These are phyloP conservation scores for Ustilago vetiveriae DNA, from an alignment of 1,284 basidiomycete species.

Conservation along the genomic window DNA sequence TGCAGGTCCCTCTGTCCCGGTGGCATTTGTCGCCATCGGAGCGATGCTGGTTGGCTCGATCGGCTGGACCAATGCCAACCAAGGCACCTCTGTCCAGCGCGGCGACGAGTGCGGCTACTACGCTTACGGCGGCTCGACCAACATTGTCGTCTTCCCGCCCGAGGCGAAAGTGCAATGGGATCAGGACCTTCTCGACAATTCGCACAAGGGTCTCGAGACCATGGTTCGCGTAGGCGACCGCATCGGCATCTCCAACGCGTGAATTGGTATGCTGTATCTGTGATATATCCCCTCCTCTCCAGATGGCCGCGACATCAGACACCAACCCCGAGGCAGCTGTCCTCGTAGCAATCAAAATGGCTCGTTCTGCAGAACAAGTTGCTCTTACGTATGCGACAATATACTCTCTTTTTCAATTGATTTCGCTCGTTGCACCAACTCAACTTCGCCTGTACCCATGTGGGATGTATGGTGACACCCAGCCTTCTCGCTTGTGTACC, in stretches of 20 bases:
- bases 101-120: conserved; percentile 83
- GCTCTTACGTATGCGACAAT: no score
- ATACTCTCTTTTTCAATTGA: no score
- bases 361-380: no score
- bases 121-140: conserved; percentile 65
- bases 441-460: no score
- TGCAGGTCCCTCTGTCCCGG: conserved; percentile 11
- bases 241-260: conserved; percentile 46
- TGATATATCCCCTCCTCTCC: no score
- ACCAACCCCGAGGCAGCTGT: no score
- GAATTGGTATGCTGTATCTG: background rate
- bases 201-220: conserved; percentile 76
- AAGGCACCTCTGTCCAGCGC: conserved; percentile 80
- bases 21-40: conserved; percentile 62
- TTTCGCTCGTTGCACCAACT: no score
- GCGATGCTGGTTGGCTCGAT: conserved; percentile 75
- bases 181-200: conserved; percentile 83
- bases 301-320: no score
- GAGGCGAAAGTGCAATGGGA: conserved; percentile 78
- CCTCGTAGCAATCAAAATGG: no score
- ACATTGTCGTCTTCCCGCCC: conserved; percentile 48
- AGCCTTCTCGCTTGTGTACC: no score
- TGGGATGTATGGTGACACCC: no score
- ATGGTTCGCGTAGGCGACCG: conserved; percentile 73
- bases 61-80: conserved; percentile 77